Evolutionary conservation across 768 basidiomycete genomes (phyloP), one percentile per base, ranked within the genome.

Genomic region (Tubosaeta sp.): DNA sequence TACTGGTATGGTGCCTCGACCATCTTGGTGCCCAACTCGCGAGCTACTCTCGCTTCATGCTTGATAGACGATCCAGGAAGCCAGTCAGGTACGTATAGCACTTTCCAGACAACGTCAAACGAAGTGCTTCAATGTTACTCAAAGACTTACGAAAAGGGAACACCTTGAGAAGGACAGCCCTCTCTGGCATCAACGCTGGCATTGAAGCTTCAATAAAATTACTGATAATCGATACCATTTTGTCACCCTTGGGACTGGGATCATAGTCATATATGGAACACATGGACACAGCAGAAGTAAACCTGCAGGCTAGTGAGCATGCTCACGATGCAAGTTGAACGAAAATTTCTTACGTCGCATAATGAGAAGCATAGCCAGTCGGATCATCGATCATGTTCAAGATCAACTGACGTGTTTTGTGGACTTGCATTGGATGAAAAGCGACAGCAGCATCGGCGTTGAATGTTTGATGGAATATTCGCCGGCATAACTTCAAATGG

Each of bases 251-350:
- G 13, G 52, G 55, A 13, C 21, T 53, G 24, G 58, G 54, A 24
- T 63, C 58, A 9, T 63, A 63, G 51, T 52, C 65, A 22, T 60
- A 56, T 40, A 58, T 8, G 10, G 48, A 49, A 16, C 39, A 32
- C 38, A 63, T 51, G 4, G 62, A 55, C 35, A 73, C 69, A 59
- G 69, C 48, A 56, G 61, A 67, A 16, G 72, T 58, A 31, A 66
- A 56, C 27, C 73, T 73, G 19, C 14, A 25, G 7, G 19, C n/a
- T 4, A 6, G 3, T 45, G 9, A 53, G 43, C 29, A 48, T 43
- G 19, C 14, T 44, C 21, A 19, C 6, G 14, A 16, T 2, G n/a
- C 12, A 3, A 38, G 16, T 6, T 6, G 22, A 35, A 27, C 9
- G 2, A 22, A 25, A 4, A 48, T 21, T 6, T 0, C 59, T 49